Evolutionary conservation across 1,284 basidiomycete genomes (phyloP), one percentile per base, ranked within the genome.

Genomic region (Pyrrhoderma lamaoense): DNA sequence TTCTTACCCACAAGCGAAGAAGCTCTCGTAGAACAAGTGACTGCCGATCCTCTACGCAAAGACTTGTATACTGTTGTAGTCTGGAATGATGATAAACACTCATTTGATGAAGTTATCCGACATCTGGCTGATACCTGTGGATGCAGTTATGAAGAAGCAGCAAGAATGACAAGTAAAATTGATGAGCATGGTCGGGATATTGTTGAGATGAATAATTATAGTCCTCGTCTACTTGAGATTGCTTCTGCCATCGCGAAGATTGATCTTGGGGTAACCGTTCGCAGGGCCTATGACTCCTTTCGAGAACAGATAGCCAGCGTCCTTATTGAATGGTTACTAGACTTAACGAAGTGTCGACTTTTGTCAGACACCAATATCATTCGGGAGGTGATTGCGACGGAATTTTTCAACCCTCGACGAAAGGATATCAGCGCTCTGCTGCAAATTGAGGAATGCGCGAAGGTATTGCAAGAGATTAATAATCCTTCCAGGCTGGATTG

Each of bases 61-160:
- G 85, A 94, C 56, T 79, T 88, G 31, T 95, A 85, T 66, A 84
- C 88, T 19, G 78, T 98, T 49, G 74, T 96, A 16, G 70, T 98
- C 1, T 98, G 93, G 93, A 94, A 96, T 66, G 95, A 98, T 68
- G 96, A 99, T 67, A 96, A 93, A 60, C 96, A 98, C 66, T 93
- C 91, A 1, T 90, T 89, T 60, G 85, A 87, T 48, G 92, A 98
- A 62, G 85, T 97, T 51, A 87, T 88, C 51, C 80, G 87, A 57
- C 79, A 94, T 52, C 71, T 96, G 4, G 72, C 76, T 44, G 88
- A 89, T 53, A 77, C 82, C 54, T 79, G 80, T 7, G 74, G 77
- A 52, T 72, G 77, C 51, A 65, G 79, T 18, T 70, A 73, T 22
- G 77, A 80, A 18, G 83, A 88, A 45, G 88, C 89, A 0, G 68